Base-by-base conservation (phyloP, 1,284 basidiomycete species). In the Boletus sp. region DNA sequence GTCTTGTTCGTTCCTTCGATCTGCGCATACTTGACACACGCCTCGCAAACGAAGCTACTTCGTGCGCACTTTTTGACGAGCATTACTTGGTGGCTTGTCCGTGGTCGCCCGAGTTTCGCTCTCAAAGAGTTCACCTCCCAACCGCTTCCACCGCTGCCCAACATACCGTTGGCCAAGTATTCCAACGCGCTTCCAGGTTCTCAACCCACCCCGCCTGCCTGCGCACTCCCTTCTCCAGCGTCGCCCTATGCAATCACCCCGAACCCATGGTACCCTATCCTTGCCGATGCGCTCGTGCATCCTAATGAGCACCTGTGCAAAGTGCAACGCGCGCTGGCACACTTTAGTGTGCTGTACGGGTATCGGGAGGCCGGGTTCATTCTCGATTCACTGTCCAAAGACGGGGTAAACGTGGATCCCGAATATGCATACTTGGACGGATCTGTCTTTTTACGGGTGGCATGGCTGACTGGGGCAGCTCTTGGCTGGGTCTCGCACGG, bases 251-350 rank as follows among this genome's bases (percentile, higher is more conserved):
- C 71, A 1, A 14, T 48, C 10, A 69, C 47, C 14, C 66, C 71
- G 19, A 73, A 77, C 31, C 68, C 74, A 11, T 77, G 74, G 74
- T 71, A 67, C 25, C 47, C 72, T 11, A 59, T 76, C 50, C 62
- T 77, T 21, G 64, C 73, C 5, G 64, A 65, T 33, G 65, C 75
- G 6, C 33, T 77, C 30, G 65, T 69, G 40, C 74, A 76, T 52
- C 82, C 83, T 6, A 84, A 89, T 66, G 85, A 88, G 60, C 89
- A 90, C 68, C 69, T 89, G 5, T 79, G 81, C 61, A 89, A 89
- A 73, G 67, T 80, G 13, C 81, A 86, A 66, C 80, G 88, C 23
- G 76, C 87, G 6, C 72, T 90, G 30, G 79, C 81, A 9, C 82
- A 85, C 70, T 87, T 80, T 65, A 79, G 77, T 0, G 60, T 70